Evolutionary conservation across 805 yeast species (phyloP), one percentile per base, ranked within the genome.

Genomic region (Candida ortonii): DNA sequence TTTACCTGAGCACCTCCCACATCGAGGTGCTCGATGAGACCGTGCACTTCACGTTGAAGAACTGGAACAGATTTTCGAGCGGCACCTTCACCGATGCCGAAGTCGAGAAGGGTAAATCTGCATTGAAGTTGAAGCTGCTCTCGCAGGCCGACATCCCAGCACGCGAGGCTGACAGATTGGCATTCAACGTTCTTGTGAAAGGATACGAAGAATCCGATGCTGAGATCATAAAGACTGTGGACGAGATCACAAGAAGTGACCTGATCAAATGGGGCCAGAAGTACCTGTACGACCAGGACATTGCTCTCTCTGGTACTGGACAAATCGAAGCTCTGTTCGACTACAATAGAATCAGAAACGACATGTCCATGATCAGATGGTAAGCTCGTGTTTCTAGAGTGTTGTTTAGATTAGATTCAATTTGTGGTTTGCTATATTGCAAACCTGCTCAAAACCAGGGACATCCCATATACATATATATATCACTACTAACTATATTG

Each of bases 301-400:
- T 84, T 55, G 94, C 86, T 50, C 68, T 84, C 53, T 73, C 90
- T 41, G 93, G 84, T 64, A 76, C 84, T 46, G 95, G 95, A 65
- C 84, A 80, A 69, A 83, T 82, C 67, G 95, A 84, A 73, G 86
- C 71, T 49, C 70, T 84, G 65, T 70, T 84, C 60, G 95, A 84
- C 64, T 84, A 84, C 78, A 71, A 69, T 76, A 80, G 90, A 78
- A 68, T 78, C 63, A 82, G 95, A 80, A 81, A 80, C 67, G 89
- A 82, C 57, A 84, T 85, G 88, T 76, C 93, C 55, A 76, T 82
- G 85, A 71, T 83, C 80, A 84, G 94, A 82, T 77, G 82, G 82
- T 77, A 61, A 62, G 15, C 41, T 16, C n/a, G n/a, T n/a, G n/a
- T n/a, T n/a, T n/a, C n/a, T n/a, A n/a, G n/a, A n/a, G n/a, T n/a